These are phyloP conservation scores for Pulicaria dysenterica DNA, from an alignment of 129 eudicot species.

Conservation along the genomic window DNA sequence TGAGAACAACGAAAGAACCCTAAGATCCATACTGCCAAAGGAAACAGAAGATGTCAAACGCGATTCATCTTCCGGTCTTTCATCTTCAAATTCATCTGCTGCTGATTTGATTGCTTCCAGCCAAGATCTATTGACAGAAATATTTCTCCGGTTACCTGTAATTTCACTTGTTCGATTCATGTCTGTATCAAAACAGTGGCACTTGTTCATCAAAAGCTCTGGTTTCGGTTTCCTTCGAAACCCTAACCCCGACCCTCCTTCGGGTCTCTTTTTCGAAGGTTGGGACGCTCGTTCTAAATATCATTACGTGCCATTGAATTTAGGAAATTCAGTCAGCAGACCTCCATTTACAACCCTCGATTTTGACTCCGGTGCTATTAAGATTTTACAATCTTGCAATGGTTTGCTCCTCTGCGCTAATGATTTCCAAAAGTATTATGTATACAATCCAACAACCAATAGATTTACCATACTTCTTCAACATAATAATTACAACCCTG, in stretches of 20 bases:
- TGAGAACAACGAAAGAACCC: slow-evolving; percentile 12
- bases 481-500: slow-evolving; percentile 29
- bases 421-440: slow-evolving; percentile 33
- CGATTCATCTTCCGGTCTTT: slow-evolving; percentile 14
- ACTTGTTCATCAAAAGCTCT: slow-evolving; percentile 28
- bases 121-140: slow-evolving; percentile 37
- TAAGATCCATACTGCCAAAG: slow-evolving; percentile 20
- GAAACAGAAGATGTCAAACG: neutral
- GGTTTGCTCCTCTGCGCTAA: slow-evolving; percentile 41
- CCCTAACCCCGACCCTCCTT: slow-evolving; percentile 33
- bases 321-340: neutral
- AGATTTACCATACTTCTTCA: slow-evolving; percentile 26
- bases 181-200: slow-evolving; percentile 38
- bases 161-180: slow-evolving; percentile 33
- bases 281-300: slow-evolving; percentile 43
- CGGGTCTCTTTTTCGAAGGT: slow-evolving; percentile 34
- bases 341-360: slow-evolving; percentile 35
- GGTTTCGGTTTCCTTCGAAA: slow-evolving; percentile 12
- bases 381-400: slow-evolving; percentile 41
- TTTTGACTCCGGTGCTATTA: slow-evolving; percentile 29
- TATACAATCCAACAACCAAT: slow-evolving; percentile 42
- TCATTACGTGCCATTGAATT: slow-evolving; percentile 32
- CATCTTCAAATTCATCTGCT: slow-evolving; percentile 26
- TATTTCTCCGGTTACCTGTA: slow-evolving; percentile 34
- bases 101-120: slow-evolving; percentile 34